Evolutionary conservation across 208 protist genomes (phyloP).

Genomic region (Acanthamoeba sp.): DNA sequence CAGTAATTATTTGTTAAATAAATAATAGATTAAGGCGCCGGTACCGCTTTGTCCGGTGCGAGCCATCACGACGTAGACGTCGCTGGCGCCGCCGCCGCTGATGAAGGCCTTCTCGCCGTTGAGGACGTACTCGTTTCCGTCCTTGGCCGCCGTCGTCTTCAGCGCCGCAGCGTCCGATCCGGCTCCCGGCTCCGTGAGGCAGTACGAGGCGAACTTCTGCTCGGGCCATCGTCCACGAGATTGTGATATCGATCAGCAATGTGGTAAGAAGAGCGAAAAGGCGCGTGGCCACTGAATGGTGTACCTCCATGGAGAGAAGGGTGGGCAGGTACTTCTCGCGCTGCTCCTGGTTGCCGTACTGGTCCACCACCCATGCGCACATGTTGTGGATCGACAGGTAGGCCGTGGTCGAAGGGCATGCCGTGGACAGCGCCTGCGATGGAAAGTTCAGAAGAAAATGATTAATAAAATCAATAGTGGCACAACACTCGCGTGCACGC

Average conservation of each 20-base stretch:
- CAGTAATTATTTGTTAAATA: neutral
- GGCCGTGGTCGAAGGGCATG: constrained; percentile 70
- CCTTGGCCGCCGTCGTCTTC: constrained; percentile 83
- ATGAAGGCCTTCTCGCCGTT: constrained; percentile 92
- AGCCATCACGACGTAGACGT: constrained; percentile 90
- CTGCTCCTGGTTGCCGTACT: constrained; percentile 88
- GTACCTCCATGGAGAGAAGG: constrained; percentile 78
- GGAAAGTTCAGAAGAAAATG: no score
- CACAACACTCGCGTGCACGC: no score
- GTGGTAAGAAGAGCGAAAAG: neutral
- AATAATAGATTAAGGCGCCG: neutral
- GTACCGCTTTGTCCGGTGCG: constrained; percentile 82
- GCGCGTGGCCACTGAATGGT: neutral
- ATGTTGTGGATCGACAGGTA: constrained; percentile 83
- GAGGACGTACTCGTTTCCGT: constrained; percentile 89
- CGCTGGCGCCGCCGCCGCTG: constrained; percentile 86
- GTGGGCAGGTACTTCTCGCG: constrained; percentile 83
- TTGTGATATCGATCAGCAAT: no score
- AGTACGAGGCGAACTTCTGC: constrained; percentile 88
- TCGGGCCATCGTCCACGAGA: no score
- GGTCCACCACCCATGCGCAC: constrained; percentile 90
- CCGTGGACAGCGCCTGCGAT: constrained; percentile 29
- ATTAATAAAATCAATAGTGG: no score
- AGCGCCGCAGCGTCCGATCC: constrained; percentile 90
- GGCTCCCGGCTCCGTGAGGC: constrained; percentile 90